Evolutionary conservation across 345 rosid genomes (phyloP), one percentile per base, ranked within the genome.

Genomic region (Hypericum perforatum): DNA sequence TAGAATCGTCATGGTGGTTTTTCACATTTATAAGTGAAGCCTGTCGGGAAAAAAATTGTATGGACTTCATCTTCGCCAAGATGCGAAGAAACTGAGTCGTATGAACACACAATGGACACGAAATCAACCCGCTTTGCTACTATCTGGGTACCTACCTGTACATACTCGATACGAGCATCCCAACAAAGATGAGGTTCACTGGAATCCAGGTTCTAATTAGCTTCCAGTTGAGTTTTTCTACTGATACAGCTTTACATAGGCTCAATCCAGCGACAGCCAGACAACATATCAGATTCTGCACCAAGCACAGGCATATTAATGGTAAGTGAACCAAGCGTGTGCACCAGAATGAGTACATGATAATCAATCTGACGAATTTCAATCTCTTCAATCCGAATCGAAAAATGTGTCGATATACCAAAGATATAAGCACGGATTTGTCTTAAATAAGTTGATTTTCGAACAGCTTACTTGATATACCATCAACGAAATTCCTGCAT

Each of bases 121-220:
- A 22, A 4, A 22, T 22, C n/a, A n/a, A n/a, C n/a, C n/a, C n/a
- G n/a, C n/a, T n/a, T n/a, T n/a, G n/a, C n/a, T n/a, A n/a, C n/a
- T n/a, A n/a, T n/a, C n/a, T n/a, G n/a, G n/a, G n/a, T n/a, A 13
- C 71, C 56, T 73, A 91, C 96, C 98, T 91, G 60, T 79, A 87
- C 94, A 87, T 87, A 66, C 98, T 85, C 0, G 95, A 87, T 12
- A 82, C 76, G 55, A 91, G 81, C 98, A 91, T 91, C 49, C 98
- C 98, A 8, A 91, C 85, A 49, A 91, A 91, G 61, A 87, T 87
- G 55, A 81, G 48, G 63, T 91, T 91, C 71, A 85, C 98, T 60
- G 98, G 98, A 46, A 87, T 64, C 98, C 98, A 91, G 41, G 79
- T 69, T 76, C 64, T 75, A 16, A 82, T 56, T 57, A 91, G 64